These are phyloP conservation scores for Pichia sp. DNA, from an alignment of 1,139 yeast genomes.

Conservation along the genomic window DNA sequence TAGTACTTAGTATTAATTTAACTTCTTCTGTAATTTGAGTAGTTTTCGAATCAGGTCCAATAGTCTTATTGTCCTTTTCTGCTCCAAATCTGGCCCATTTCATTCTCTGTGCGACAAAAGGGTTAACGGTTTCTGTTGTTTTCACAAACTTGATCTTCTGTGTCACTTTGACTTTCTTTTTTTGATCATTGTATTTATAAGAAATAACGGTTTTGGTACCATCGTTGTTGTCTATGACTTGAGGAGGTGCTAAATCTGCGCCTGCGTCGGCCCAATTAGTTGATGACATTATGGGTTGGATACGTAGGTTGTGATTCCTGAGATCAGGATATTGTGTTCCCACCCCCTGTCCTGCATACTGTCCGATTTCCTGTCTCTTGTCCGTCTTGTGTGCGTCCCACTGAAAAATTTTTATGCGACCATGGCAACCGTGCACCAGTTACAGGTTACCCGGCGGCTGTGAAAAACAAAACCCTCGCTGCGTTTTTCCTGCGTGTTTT, in stretches of 20 bases:
- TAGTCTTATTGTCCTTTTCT: slow-evolving; percentile 63
- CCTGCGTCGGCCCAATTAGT: slow-evolving; percentile 56
- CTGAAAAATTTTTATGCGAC: too few relatives aligned
- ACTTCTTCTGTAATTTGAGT: slow-evolving; percentile 89
- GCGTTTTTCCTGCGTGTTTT: too few relatives aligned
- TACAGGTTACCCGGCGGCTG: too few relatives aligned
- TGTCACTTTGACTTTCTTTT: slow-evolving; percentile 81
- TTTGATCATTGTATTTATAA: slow-evolving; percentile 68
- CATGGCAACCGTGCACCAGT: too few relatives aligned
- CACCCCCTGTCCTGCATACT: too few relatives aligned
- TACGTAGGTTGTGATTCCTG: too few relatives aligned
- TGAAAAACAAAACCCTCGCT: too few relatives aligned
- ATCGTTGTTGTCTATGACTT: slow-evolving; percentile 69
- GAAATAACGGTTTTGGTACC: slow-evolving; percentile 87
- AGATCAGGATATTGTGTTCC: too few relatives aligned
- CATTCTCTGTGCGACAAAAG: slow-evolving; percentile 64
- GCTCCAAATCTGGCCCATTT: slow-evolving; percentile 80
- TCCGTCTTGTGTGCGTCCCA: too few relatives aligned
- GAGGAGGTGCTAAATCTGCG: slow-evolving; percentile 61
- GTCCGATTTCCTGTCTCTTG: too few relatives aligned
- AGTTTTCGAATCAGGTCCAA: slow-evolving; percentile 80
- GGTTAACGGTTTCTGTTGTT: slow-evolving; percentile 78
- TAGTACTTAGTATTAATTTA: slow-evolving; percentile 50
- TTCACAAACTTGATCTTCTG: slow-evolving; percentile 74
- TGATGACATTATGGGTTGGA: slow-evolving; percentile 5